A percentile compares a stretch with the other conserved stretches of the same genome.
These are phyloP conservation scores for Saccharomycopsis olivae DNA, from an alignment of 805 yeast species.

Conservation along the genomic window DNA sequence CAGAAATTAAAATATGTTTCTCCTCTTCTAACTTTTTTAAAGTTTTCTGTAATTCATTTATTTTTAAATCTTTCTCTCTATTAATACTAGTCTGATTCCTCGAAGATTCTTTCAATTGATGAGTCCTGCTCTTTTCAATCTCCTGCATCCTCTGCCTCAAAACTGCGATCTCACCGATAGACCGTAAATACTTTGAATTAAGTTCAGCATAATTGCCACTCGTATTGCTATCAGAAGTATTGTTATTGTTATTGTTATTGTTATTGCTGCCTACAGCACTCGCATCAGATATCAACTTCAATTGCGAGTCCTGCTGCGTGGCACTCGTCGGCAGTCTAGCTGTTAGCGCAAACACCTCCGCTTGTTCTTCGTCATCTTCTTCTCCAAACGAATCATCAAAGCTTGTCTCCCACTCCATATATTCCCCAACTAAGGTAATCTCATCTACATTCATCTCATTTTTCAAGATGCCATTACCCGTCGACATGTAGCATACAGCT, in stretches of 20 bases:
- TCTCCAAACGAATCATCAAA: not conserved
- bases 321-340: conserved; percentile 26
- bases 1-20: conserved; percentile 42
- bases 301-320: conserved; percentile 1
- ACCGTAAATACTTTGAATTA: conserved; percentile 32
- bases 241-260: not conserved
- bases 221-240: not conserved
- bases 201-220: conserved; percentile 20
- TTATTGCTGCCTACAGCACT: not conserved
- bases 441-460: too few relatives aligned
- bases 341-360: conserved; percentile 38
- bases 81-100: conserved; percentile 22
- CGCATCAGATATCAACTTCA: not conserved
- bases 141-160: conserved; percentile 53
- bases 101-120: conserved; percentile 25
- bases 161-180: conserved; percentile 76
- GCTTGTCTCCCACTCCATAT: not conserved
- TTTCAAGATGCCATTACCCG: too few relatives aligned
- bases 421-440: not conserved
- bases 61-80: conserved; percentile 26
- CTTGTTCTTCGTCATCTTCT: conserved; percentile 32
- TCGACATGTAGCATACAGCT: too few relatives aligned
- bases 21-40: conserved; percentile 41
- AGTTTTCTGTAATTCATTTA: conserved; percentile 30
- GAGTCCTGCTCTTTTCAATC: conserved; percentile 30